Base-by-base conservation (phyloP, 176 grass and related monocot genomes). In the Carex scoparia region DNA sequence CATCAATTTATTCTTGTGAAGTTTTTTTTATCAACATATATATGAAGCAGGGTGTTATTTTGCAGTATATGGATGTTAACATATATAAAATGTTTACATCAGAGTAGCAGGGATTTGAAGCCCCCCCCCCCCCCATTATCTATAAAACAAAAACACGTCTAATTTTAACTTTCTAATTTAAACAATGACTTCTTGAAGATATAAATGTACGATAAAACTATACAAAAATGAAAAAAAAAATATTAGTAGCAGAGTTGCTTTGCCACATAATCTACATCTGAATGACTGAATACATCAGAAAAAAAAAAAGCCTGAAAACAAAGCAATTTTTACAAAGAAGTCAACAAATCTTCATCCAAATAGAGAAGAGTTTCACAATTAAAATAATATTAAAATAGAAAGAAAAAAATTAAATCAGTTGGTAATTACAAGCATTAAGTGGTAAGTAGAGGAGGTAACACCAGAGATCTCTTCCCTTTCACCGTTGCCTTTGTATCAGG, bases 401-500 rank as follows among this genome's bases (percentile, higher is more conserved):
- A 40, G 38, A 40, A 37, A 37, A 3, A 37, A 37, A 4, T 35
- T 37, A 40, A 40, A 40, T 70, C 14, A n/a, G 15, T 38, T 15
- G 14, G 11, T 69, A 44, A 71, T 71, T 44, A 46, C 28, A 73
- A 72, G 38, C 14, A n/a, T 96, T 74, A 96, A n/a, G 94, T 93
- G 81, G 94, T 96, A 58, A 96, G 89, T 16, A 96, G 81, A 44
- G 78, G 80, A 13, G 94, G 91, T 55, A 93, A 87, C 32, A 86
- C 68, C 19, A 77, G 1, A 65, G 94, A 86, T 84, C 71, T 89
- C 89, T 90, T 84, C 58, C 95, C 93, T 82, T 79, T 86, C 57
- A 98, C 89, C 53, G 79, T 69, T 28, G 91, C 91, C 13, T 61
- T 90, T 3, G 95, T 94, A 75, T 93, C 92, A 1, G 95, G 92